Evolutionary conservation across 176 grass and related monocot species (phyloP).

Genomic region (Bothriochloa decipiens): DNA sequence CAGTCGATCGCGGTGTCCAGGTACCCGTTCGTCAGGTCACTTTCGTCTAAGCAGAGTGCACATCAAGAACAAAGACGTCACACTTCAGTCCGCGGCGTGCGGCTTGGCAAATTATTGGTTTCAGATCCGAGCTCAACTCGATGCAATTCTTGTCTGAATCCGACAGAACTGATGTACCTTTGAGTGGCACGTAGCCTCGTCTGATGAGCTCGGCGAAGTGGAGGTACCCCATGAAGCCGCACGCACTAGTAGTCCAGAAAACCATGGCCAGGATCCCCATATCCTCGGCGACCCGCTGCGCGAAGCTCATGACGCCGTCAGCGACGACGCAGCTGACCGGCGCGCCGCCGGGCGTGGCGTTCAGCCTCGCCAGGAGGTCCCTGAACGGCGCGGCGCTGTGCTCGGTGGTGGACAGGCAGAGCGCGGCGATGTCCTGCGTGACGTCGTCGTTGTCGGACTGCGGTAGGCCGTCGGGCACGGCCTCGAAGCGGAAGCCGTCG

Average conservation of each 20-base stretch:
- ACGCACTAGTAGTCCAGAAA: constrained; percentile 63
- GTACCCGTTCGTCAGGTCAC: constrained; percentile 59
- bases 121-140: not conserved
- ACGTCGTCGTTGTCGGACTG: constrained; percentile 52
- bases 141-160: not conserved
- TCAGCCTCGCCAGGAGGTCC: constrained; percentile 57
- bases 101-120: not conserved
- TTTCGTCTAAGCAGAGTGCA: constrained; percentile 46
- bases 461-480: constrained; percentile 73
- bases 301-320: constrained; percentile 63
- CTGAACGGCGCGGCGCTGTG: constrained; percentile 58
- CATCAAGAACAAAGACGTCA: not conserved
- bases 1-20: constrained; percentile 65
- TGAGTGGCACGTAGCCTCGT: constrained; percentile 57
- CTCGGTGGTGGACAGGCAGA: constrained; percentile 55
- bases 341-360: constrained; percentile 7
- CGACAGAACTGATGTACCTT: constrained; percentile 42
- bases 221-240: constrained; percentile 56
- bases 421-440: constrained; percentile 73
- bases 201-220: constrained; percentile 61
- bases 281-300: constrained; percentile 47
- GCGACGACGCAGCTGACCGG: constrained; percentile 57
- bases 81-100: not conserved
- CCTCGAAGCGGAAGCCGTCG: constrained; percentile 56
- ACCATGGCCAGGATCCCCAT: constrained; percentile 51